Percentiles rank a stretch among this genome's conserved stretches.
These are phyloP conservation scores for Cephaloascus albidus DNA, from an alignment of 805 yeast genomes.

Conservation along the genomic window DNA sequence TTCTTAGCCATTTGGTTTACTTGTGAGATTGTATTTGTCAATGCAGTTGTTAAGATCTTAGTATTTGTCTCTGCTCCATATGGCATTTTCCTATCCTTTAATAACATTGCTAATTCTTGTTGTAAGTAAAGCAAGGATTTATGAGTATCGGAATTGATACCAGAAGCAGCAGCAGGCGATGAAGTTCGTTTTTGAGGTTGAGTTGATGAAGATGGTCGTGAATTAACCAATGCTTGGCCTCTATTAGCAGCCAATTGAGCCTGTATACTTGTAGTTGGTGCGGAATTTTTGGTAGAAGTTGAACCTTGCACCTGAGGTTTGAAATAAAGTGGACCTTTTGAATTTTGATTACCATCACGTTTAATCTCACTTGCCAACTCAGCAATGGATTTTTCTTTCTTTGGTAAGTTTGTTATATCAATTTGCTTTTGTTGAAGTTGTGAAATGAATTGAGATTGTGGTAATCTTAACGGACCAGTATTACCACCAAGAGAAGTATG, in stretches of 20 bases:
- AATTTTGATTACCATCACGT: constrained; percentile 17
- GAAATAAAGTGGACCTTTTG: constrained; percentile 24
- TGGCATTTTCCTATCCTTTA: constrained; percentile 63
- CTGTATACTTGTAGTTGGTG: constrained; percentile 16
- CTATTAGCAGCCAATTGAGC: constrained; percentile 40
- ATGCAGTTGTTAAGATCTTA: constrained; percentile 76
- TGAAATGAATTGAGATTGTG: constrained; percentile 13
- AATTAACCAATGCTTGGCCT: constrained; percentile 9
- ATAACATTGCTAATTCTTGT: constrained; percentile 72
- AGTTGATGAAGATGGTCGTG: constrained; percentile 7
- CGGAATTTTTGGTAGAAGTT: neutral
- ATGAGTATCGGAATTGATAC: constrained; percentile 50
- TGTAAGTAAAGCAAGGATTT: constrained; percentile 77
- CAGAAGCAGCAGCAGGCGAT: constrained; percentile 10
- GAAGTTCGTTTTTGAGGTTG: constrained; percentile 1
- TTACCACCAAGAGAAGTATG: constrained; percentile 1
- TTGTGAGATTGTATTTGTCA: constrained; percentile 89
- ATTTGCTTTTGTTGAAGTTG: constrained; percentile 12
- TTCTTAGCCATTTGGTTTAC: constrained; percentile 82
- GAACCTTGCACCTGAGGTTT: constrained; percentile 9
- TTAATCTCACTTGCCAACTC: constrained; percentile 30
- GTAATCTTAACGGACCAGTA: constrained; percentile 1
- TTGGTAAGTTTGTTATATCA: constrained; percentile 1
- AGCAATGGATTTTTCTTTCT: constrained; percentile 28
- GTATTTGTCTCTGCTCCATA: constrained; percentile 78